phyloP scores from a whole-genome alignment of 1,284 basidiomycete genomes.

The Puccinia hordei region DNA sequence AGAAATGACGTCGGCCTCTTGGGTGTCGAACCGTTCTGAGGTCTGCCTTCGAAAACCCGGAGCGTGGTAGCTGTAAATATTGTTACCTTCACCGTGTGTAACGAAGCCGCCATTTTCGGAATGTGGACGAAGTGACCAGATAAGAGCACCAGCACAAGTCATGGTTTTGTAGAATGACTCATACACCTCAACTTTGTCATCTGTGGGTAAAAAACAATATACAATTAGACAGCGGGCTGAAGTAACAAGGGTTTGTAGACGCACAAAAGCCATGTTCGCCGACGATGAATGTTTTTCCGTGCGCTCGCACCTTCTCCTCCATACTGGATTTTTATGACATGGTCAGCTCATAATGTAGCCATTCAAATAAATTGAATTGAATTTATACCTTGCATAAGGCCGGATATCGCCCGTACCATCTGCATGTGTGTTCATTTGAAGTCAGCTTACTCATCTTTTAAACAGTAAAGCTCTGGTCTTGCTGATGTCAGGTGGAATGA shows the following conservation, averaged over 20 bases:
- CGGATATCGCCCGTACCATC: conserved; percentile 41
- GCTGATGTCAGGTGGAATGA: background rate
- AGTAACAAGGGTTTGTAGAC: background rate
- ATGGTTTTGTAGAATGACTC: conserved; percentile 1
- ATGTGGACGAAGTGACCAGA: conserved; percentile 44
- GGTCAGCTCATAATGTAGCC: background rate
- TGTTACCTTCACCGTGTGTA: conserved; percentile 43
- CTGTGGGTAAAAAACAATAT: conserved; percentile 10
- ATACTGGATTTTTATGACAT: background rate
- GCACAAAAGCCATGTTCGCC: conserved; percentile 50
- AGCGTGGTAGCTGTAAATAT: conserved; percentile 34
- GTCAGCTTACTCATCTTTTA: background rate
- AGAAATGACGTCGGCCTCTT: conserved; percentile 38
- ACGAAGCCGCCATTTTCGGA: conserved; percentile 44
- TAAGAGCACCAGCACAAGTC: conserved; percentile 37
- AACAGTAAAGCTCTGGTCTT: background rate
- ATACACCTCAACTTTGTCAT: conserved; percentile 21
- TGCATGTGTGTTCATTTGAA: background rate
- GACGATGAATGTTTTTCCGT: conserved; percentile 40
- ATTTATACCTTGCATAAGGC: conserved; percentile 9
- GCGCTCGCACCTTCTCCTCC: background rate
- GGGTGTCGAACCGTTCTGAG: conserved; percentile 24
- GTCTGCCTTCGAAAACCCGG: conserved; percentile 36
- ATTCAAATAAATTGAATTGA: background rate
- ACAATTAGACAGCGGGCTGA: background rate